Base-by-base conservation (phyloP, 1,139 yeast genomes). In the Pichia sp. region DNA sequence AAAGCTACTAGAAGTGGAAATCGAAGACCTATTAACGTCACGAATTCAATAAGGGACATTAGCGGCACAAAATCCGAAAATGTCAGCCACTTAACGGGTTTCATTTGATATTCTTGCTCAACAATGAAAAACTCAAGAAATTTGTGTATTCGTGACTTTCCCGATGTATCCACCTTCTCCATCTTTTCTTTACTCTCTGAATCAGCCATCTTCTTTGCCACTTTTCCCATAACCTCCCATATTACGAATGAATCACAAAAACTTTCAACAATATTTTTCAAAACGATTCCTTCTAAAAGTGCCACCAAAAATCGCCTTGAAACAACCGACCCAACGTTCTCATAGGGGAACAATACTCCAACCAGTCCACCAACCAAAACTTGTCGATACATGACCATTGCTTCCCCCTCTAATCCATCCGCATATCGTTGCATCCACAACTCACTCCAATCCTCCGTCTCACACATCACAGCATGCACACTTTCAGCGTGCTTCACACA, bases 231-330 rank as follows among this genome's bases (percentile, higher is more conserved):
- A 6, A 70, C 54, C 26, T 65, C 70, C 59, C 72, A 67, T 6
- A 71, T 42, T 59, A 68, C 61, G 62, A 70, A 71, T 26, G 70
- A 70, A 44, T 70, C 72, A 20, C 69, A 60, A 19, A 73, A 47
- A 48, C 69, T 68, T 13, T 66, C 68, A 2, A 70, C 51, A 1
- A 64, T 52, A 38, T 63, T 70, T 33, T 56, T 55, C 33, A 74
- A 45, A 0, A 69, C 59, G 35, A 72, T 50, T 40, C 70, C 75
- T 31, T 66, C 61, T n/a, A 72, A 33, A 8, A 74, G 49, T 0
- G 69, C 55, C 3, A 63, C 52, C 3, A 72, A 48, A 35, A 74
- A 63, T 15, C 63, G 56, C 13, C 55, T 50, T 1, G 69, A 68
- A 7, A 70, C 50, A 2, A 56, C 54, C 0, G 76, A 70, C 14